These are phyloP conservation scores for Colletotrichum eleusines DNA, from an alignment of 2,329 filamentous ascomycete genomes.

Conservation along the genomic window DNA sequence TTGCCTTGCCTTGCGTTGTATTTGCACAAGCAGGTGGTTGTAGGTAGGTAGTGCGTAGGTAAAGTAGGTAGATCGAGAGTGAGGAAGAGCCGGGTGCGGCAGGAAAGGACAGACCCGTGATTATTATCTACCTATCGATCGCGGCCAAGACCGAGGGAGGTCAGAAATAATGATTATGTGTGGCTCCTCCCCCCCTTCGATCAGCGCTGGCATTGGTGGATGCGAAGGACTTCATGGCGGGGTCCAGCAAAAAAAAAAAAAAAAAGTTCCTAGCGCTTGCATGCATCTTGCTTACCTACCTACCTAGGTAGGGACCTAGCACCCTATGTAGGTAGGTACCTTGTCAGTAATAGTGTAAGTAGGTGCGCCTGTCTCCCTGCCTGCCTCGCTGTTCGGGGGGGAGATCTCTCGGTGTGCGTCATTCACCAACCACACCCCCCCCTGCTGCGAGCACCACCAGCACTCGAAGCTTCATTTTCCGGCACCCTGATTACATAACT, in stretches of 20 bases:
- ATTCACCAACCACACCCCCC: conserved; percentile 35
- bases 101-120: conserved; percentile 13
- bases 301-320: no score
- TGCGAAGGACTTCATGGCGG: conserved; percentile 23
- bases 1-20: no score
- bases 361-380: no score
- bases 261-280: conserved; percentile 7
- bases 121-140: conserved; percentile 23
- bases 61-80: background rate
- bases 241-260: conserved; percentile 20
- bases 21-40: no score
- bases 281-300: no score
- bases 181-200: conserved; percentile 32
- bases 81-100: background rate
- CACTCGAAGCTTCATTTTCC: conserved; percentile 15
- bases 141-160: conserved; percentile 29
- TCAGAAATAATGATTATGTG: conserved; percentile 39
- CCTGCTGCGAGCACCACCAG: background rate
- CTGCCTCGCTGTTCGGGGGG: conserved; percentile 2
- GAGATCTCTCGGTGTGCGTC: conserved; percentile 39
- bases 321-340: no score
- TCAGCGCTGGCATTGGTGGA: conserved; percentile 34
- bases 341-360: no score
- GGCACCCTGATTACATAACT: conserved; percentile 3
- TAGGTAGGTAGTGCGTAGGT: background rate